phyloP scores from a whole-genome alignment of 768 basidiomycete species.

The Russula griseocarnosa region DNA sequence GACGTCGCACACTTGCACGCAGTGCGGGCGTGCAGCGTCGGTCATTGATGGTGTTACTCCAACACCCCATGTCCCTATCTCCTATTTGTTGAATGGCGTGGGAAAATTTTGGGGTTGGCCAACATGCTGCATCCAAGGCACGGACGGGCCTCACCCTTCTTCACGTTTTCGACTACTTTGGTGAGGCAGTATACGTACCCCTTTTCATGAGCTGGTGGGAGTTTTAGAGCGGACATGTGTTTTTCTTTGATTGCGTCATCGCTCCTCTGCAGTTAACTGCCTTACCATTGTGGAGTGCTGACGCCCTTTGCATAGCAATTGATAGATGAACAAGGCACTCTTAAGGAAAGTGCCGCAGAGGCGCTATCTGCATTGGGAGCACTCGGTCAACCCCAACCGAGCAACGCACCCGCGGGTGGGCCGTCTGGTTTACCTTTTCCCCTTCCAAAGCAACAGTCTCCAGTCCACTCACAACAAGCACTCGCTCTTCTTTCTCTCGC shows the following conservation, averaged over 20 bases:
- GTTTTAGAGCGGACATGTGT: neutral
- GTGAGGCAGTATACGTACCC: neutral
- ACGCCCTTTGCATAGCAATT: constrained; percentile 18
- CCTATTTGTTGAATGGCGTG: constrained; percentile 23
- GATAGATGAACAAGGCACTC: constrained; percentile 28
- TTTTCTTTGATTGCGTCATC: constrained; percentile 5
- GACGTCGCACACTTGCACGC: neutral
- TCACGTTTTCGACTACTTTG: neutral
- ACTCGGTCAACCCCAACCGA: constrained; percentile 12
- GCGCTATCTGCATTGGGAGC: constrained; percentile 34
- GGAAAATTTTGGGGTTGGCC: constrained; percentile 11
- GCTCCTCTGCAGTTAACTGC: constrained; percentile 10
- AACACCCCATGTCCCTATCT: neutral
- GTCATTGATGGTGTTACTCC: neutral
- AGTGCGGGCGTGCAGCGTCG: neutral
- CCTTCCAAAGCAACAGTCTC: constrained; percentile 10
- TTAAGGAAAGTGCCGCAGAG: constrained; percentile 34
- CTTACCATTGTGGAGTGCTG: constrained; percentile 7
- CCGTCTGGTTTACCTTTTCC: constrained; percentile 25
- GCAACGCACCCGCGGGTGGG: constrained; percentile 17
- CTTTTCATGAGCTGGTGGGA: neutral
- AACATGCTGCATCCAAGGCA: neutral
- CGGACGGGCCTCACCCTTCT: neutral
- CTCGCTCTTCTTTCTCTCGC: constrained; percentile 40
- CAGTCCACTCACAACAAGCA: constrained; percentile 19